Conservation (phyloP, 78 protist genomes). For the Polysphondylium violaceum region DNA sequence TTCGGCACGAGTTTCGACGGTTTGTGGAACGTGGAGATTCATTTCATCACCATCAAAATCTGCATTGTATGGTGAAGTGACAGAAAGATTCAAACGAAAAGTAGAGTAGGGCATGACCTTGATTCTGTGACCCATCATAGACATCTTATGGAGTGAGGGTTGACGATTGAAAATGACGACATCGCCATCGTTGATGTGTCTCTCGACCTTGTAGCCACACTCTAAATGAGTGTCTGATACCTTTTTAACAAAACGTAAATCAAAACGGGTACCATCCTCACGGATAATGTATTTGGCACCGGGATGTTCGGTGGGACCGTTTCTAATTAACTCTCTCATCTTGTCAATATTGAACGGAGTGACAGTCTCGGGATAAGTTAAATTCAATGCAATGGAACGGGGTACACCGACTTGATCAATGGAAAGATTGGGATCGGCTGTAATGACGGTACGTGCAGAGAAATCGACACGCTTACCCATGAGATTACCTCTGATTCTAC, state of each 20-base stretch:
- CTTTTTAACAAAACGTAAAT: conserved; percentile 83
- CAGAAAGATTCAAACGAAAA: conserved; percentile 98
- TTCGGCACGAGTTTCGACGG: conserved; percentile 96
- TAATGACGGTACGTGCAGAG: conserved; percentile 99
- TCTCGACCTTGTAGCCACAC: conserved; percentile 95
- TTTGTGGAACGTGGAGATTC: conserved; percentile 99
- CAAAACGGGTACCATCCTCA: conserved; percentile 93
- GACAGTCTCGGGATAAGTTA: conserved; percentile 99
- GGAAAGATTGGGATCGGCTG: conserved; percentile 97
- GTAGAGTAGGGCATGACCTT: conserved; percentile 98
- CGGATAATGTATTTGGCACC: conserved; percentile 89
- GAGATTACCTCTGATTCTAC: conserved; percentile 98
- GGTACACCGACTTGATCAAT: conserved; percentile 99
- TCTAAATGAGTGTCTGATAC: conserved; percentile 76
- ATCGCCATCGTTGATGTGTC: conserved; percentile 98
- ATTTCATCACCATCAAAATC: conserved; percentile 99
- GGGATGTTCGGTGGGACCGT: conserved; percentile 94
- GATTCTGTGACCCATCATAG: conserved; percentile 99
- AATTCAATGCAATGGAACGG: conserved; percentile 94
- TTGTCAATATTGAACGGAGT: conserved; percentile 95
- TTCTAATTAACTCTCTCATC: conserved; percentile 86
- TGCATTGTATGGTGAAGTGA: conserved; percentile 99
- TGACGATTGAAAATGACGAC: conserved; percentile 98
- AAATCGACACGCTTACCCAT: conserved; percentile 99
- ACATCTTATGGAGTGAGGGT: conserved; percentile 99